Percentiles rank a stretch among this genome's conserved stretches.
phyloP scores from a whole-genome alignment of 2,329 filamentous ascomycete species.

The Thielaviopsis populi region DNA sequence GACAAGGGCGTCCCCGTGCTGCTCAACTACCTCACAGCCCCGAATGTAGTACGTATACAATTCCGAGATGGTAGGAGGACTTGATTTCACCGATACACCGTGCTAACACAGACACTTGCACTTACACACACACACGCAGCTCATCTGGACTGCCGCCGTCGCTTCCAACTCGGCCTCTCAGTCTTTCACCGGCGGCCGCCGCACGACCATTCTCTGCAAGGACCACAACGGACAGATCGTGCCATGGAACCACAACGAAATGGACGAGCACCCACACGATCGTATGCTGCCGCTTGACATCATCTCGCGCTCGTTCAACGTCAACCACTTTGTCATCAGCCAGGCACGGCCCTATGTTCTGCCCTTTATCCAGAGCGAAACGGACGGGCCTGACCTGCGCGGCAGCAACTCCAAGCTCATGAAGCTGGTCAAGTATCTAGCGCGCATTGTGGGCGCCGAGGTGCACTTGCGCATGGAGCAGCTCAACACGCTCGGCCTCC shows the following conservation, averaged over 20 bases:
- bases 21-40: constrained; percentile 83
- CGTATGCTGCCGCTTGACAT: constrained; percentile 16
- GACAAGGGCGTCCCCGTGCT: constrained; percentile 66
- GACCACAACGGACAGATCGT: constrained; percentile 56
- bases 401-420: constrained; percentile 43
- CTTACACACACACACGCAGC: constrained; percentile 29
- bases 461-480: constrained; percentile 68
- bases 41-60: constrained; percentile 59
- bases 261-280: constrained; percentile 15
- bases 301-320: constrained; percentile 53
- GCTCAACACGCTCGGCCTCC: constrained; percentile 58
- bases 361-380: constrained; percentile 67
- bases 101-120: neutral
- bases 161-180: constrained; percentile 57
- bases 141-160: constrained; percentile 67
- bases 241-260: constrained; percentile 39
- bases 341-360: constrained; percentile 83
- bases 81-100: neutral
- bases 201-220: constrained; percentile 58
- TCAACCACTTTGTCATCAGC: constrained; percentile 89
- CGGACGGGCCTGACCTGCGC: constrained; percentile 56
- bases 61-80: neutral
- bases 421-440: constrained; percentile 42
- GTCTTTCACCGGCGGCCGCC: constrained; percentile 49
- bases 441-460: constrained; percentile 59